Evolutionary conservation across 306 rosid species (phyloP).

Genomic region (Phaseolus lunatus): DNA sequence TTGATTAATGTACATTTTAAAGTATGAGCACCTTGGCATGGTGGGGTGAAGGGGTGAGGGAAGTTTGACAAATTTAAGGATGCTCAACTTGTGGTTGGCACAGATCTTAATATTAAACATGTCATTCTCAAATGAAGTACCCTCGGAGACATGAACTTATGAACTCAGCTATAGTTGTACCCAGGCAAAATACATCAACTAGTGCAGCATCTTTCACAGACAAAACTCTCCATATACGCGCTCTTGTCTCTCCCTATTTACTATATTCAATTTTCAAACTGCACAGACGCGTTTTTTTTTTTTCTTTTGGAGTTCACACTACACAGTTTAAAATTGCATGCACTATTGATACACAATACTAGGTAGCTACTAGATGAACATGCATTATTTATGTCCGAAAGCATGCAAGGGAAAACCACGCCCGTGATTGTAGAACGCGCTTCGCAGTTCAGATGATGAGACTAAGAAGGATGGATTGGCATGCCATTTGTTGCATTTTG

Average conservation of each 20-base stretch:
- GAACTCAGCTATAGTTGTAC: conserved; percentile 27
- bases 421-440: conserved; percentile 37
- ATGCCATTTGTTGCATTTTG: conserved; percentile 37
- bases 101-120: not conserved
- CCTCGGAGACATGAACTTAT: conserved; percentile 26
- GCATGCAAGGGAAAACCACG: conserved; percentile 33
- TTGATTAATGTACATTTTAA: not conserved
- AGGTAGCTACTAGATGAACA: conserved; percentile 25
- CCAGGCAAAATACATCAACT: conserved; percentile 14
- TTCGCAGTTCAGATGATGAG: conserved; percentile 44
- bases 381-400: conserved; percentile 41
- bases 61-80: conserved; percentile 1
- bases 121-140: conserved; percentile 21
- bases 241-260: not conserved
- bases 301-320: not conserved
- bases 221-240: conserved; percentile 8
- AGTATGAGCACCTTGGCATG: not conserved
- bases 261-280: not conserved
- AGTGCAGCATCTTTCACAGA: conserved; percentile 21
- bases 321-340: conserved; percentile 28
- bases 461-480: conserved; percentile 23
- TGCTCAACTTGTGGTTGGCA: not conserved
- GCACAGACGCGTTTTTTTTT: not conserved
- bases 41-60: not conserved
- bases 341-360: conserved; percentile 1